Base-by-base conservation (phyloP, 768 basidiomycete species). In the Nidularia pulvinata region DNA sequence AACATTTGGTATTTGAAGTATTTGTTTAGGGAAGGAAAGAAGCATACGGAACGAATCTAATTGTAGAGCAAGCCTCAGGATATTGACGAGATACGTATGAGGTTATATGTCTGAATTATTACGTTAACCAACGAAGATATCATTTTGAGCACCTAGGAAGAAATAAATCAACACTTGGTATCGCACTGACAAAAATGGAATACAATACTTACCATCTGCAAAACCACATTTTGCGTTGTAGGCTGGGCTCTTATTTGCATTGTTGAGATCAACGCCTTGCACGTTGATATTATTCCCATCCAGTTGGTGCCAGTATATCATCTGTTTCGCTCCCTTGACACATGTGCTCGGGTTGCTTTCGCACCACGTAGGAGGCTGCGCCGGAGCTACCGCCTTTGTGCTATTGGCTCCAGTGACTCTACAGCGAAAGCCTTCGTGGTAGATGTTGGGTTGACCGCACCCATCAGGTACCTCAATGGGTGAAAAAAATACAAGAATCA, bases 371-470 rank as follows among this genome's bases (percentile, higher is more conserved):
- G 81, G 70, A 9, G 82, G 71, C 54, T 80, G 68, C 5, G 75
- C 65, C 1, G 67, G 47, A 10, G 73, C 78, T 9, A 83, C 53
- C 11, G 76, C 70, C 0, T 64, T 69, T 13, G 61, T 76, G 34
- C 69, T 66, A 1, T 63, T 77, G 3, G 80, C 69, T 6, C 69
- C 69, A 0, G 78, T 76, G 13, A 83, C 81, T n/a, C 66, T 72
- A 69, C 81, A 83, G 37, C 69, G 70, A 68, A 75, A 80, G 35
- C 73, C 65, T 50, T 70, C 61, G 55, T 75, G 70, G 62, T 78
- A 83, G 59, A 82, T 81, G 65, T 83, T 83, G 4, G 80, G 76
- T 57, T 79, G 61, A 25, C 82, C 82, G 56, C 82, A 83, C 9
- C 80, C 77, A 30, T 39, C 19, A 14, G 43, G 33, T 10, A 33